Evolutionary conservation across 1,284 basidiomycete genomes (phyloP).

Genomic region (Sporisorium graminicola): DNA sequence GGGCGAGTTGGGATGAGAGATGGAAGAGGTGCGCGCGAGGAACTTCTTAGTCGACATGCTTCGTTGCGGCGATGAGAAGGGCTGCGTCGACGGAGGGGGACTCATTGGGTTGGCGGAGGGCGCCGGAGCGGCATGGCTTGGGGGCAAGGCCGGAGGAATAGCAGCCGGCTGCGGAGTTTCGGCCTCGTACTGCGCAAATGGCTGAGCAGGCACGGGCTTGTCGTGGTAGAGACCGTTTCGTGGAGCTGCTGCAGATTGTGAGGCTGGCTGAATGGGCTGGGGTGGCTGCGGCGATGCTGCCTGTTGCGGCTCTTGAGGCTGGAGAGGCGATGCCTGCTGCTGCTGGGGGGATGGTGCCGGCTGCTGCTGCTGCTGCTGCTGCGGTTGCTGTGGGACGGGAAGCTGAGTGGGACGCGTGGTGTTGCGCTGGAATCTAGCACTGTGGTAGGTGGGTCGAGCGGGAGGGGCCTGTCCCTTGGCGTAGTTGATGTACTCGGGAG

Average conservation of each 20-base stretch:
- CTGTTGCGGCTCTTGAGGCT: slow-evolving; percentile 18
- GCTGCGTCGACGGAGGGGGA: slow-evolving; percentile 6
- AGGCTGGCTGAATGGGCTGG: slow-evolving; percentile 9
- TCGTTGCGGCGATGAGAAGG: slow-evolving; percentile 30
- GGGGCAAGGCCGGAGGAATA: slow-evolving; percentile 9
- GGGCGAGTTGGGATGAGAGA: slow-evolving; percentile 40
- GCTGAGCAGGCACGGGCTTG: slow-evolving; percentile 41
- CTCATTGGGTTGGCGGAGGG: slow-evolving; percentile 38
- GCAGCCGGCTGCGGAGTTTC: slow-evolving; percentile 18
- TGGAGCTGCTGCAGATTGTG: slow-evolving; percentile 12
- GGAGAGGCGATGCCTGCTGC: slow-evolving; percentile 19
- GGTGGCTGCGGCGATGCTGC: slow-evolving; percentile 21
- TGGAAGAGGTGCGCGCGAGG: slow-evolving; percentile 61
- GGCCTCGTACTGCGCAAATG: slow-evolving; percentile 18
- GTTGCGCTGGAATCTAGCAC: slow-evolving; percentile 64
- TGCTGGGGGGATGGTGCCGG: slow-evolving; percentile 21
- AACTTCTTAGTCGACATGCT: slow-evolving; percentile 60
- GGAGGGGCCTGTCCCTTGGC: slow-evolving; percentile 65
- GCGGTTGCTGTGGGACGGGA: slow-evolving; percentile 33
- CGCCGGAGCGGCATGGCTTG: slow-evolving; percentile 9
- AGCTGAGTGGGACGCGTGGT: slow-evolving; percentile 56
- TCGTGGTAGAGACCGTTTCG: slow-evolving; percentile 30
- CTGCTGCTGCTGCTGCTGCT: slow-evolving; percentile 27
- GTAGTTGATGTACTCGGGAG: slow-evolving; percentile 69
- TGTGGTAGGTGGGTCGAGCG: slow-evolving; percentile 48